Base-by-base conservation (phyloP, 805 yeast species). In the Nakazawaea siamensis region DNA sequence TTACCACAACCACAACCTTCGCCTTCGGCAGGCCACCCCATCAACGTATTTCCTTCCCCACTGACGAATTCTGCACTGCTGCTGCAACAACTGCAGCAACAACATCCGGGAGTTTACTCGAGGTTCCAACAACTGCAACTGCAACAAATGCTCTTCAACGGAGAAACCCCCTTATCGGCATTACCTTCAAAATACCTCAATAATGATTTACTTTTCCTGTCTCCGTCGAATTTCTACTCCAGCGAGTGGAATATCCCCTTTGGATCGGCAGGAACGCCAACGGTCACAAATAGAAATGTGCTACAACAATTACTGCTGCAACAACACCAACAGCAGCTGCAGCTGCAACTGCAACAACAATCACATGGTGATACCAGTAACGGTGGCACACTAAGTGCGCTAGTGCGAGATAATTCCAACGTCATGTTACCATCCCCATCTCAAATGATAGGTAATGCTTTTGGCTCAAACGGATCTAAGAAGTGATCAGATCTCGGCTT, bases 171-270 rank as follows among this genome's bases (percentile, higher is more conserved):
- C 3, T 54, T 80, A 11, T 63, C 76, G 3, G 80, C 80, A 5
- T 58, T 83, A 17, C 88, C 94, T 2, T 73, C 83, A 2, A 65
- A 81, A 34, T 83, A 76, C 46, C 74, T 81, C 27, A 69, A 69
- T 39, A 94, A 83, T 46, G 40, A 37, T 20, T 29, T 32, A 11
- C 62, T 80, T 50, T 75, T 84, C 47, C 88, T 87, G 20, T 80
- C 90, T 5, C 95, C 95, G 0, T 71, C 77, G n/a, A 80, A 73
- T 42, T 76, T 77, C 45, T 83, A 80, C 47, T 71, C 76, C 5
- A 66, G 73, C 35, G 79, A 73, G 29, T 73, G 78, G 78, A 61
- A 60, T 33, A 57, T 65, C 11, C 66, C 70, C 9, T 64, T 60
- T 49, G 69, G 70, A 4, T 51, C 62, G 2, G 58, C 58, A 9